phyloP scores from a whole-genome alignment of 2,329 filamentous ascomycete genomes.

The Sordariomycetes sp. region DNA sequence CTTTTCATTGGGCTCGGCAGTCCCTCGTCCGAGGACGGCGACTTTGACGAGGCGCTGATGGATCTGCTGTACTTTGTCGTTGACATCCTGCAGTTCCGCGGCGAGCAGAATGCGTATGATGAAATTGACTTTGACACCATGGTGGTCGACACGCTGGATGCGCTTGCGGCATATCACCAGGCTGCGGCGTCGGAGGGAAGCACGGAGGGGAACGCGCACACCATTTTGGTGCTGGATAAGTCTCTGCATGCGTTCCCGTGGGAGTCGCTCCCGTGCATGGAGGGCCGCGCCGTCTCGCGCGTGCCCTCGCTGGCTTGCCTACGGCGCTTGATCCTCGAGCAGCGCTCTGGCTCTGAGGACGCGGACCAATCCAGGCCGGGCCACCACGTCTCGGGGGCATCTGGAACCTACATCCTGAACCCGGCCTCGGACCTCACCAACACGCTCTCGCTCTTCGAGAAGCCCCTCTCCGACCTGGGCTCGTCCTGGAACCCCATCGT shows the following conservation, averaged over 20 bases:
- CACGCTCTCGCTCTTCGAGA: conserved; percentile 67
- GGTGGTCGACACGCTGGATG: conserved; percentile 79
- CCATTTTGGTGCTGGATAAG: conserved; percentile 85
- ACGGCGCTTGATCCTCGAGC: conserved; percentile 60
- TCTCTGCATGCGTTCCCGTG: conserved; percentile 85
- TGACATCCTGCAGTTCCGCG: conserved; percentile 92
- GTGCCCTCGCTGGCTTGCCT: conserved; percentile 80
- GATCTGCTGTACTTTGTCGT: conserved; percentile 94
- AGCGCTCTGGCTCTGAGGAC: conserved; percentile 9
- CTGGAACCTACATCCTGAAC: conserved; percentile 77
- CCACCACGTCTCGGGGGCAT: conserved; percentile 41
- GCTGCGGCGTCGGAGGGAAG: conserved; percentile 27
- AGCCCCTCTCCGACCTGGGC: conserved; percentile 54
- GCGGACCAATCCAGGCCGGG: conserved; percentile 18
- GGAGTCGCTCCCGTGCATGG: conserved; percentile 86
- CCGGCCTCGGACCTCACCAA: conserved; percentile 73
- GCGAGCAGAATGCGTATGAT: conserved; percentile 92
- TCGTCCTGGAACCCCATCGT: conserved; percentile 62
- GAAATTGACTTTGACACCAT: conserved; percentile 94
- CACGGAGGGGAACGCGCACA: conserved; percentile 46
- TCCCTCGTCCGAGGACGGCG: conserved; percentile 52
- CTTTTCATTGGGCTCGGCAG: conserved; percentile 81
- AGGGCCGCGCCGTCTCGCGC: conserved; percentile 68
- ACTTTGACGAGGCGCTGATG: conserved; percentile 81
- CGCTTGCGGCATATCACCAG: conserved; percentile 66